Evolutionary conservation across 331 rosid species (phyloP), one percentile per base, ranked within the genome.

Genomic region (Ulmus americana): DNA sequence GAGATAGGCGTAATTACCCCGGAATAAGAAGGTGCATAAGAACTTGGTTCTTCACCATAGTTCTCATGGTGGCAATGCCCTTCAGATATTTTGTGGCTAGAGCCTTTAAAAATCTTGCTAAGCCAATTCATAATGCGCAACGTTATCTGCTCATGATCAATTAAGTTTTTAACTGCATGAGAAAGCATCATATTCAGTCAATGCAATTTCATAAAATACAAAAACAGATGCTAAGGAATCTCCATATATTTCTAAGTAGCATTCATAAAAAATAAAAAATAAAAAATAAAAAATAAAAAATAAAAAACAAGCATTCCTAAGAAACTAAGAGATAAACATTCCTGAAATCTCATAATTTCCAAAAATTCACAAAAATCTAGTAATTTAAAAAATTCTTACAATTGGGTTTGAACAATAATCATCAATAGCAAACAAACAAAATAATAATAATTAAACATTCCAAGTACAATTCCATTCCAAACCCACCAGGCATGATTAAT

Each of bases 41-140:
- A 76, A 81, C 71, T 71, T 1, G 79, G 48, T 61, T 79, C 91
- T 62, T 78, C 96, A 63, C 71, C 86, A 63, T 70, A 74, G n/a
- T 51, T 70, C 6, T 81, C 45, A 45, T 40, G 80, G 59, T 69
- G 80, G 59, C 69, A 85, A 82, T 76, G 80, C 70, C 79, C 88
- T 70, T 85, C 97, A 0, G 91, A 81, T 69, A 82, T 69, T 76
- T 85, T 94, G 43, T 82, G 91, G 63, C 85, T 79, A 3, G 98
- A 85, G 69, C 91, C 88, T 77, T 94, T 94, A 15, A 94, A 87
- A 81, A 94, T 63, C 76, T 82, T 94, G 86, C 95, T 94, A 49
- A 94, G 72, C 99, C 99, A 94, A 67, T 91, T 96, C 99, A 94
- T 94, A 7, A 65, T 41, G 68, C 61, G 63, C 58, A 73, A 61